A percentile compares a stretch with the other conserved stretches of the same genome.
These are phyloP conservation scores for Xylaria multiplex DNA, from an alignment of 2,329 filamentous ascomycete genomes.

Conservation along the genomic window DNA sequence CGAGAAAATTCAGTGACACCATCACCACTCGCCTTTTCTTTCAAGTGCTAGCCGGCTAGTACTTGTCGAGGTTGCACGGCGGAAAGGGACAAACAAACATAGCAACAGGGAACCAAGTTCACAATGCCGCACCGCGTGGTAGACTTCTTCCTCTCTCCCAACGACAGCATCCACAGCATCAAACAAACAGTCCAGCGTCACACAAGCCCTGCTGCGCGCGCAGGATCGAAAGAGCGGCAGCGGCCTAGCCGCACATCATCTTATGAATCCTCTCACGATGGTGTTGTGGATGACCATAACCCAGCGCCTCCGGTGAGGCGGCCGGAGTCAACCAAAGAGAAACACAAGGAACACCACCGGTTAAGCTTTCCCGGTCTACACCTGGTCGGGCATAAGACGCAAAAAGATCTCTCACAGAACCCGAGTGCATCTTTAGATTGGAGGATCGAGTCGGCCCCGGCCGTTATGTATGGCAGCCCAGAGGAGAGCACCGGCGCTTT, in stretches of 20 bases:
- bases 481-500: conserved; percentile 83
- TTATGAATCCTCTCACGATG: conserved; percentile 52
- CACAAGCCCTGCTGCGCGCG: conserved; percentile 46
- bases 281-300: conserved; percentile 48
- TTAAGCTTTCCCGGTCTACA: conserved; percentile 55
- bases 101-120: conserved; percentile 16
- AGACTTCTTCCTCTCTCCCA: conserved; percentile 67
- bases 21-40: conserved; percentile 10
- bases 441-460: conserved; percentile 84
- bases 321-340: conserved; percentile 53
- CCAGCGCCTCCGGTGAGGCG: conserved; percentile 48
- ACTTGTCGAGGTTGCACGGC: conserved; percentile 7
- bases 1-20: conserved; percentile 11
- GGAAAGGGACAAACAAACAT: neutral
- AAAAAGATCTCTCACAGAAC: conserved; percentile 54
- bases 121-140: conserved; percentile 68
- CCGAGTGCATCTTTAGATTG: conserved; percentile 59
- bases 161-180: conserved; percentile 63
- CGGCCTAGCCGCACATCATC: conserved; percentile 51
- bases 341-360: conserved; percentile 54
- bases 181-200: conserved; percentile 53
- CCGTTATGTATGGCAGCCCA: conserved; percentile 82
- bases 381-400: conserved; percentile 52
- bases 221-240: conserved; percentile 42
- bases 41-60: conserved; percentile 1